Base-by-base conservation (phyloP, 2,329 filamentous ascomycete species). In the Claviceps monticola region DNA sequence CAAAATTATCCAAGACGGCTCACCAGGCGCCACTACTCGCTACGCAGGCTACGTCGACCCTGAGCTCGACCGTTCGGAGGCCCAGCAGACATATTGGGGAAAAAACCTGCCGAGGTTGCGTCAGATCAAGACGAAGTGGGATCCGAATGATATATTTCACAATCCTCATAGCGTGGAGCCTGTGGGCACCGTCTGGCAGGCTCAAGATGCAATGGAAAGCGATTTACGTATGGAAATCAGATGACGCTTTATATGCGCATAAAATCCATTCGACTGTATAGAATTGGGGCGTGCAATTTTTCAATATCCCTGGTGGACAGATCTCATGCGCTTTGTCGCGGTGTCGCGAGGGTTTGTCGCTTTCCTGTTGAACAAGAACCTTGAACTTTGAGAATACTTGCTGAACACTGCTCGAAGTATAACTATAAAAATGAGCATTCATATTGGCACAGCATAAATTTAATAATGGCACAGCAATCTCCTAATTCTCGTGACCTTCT, bases 21-120 rank as follows among this genome's bases (percentile, higher is more conserved):
- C 69, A 11, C 61, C 67, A 1, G 61, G 66, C 2, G 67, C 66
- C 0, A 63, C 71, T 46, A 75, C 74, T 11, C 75, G 78, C 1
- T 85, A 84, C 61, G 74, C 80, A 0, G 81, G 80, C 2, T 84
- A 84, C 56, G 74, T 84, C 2, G 80, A 84, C 59, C 72, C 72
- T 1, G 62, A 62, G 4, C 59, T 82, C 37, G 53, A 61, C n/a
- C 61, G 70, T 39, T 56, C 56, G 2, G 56, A 67, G 51, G 69
- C 71, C 8, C 75, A 79, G 57, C 56, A 65, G 50, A 68, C 71
- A 8, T 82, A 82, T 59, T 83, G 78, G 77, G 73, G 74, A 0
- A 57, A 67, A 0, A 79, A 80, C 55, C 62, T 80, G 39, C 62
- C 67, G 0, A 57, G 54, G 8, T 64, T 83, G 48, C 65, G 71